Evolutionary conservation across 1,284 basidiomycete genomes (phyloP), one percentile per base, ranked within the genome.

Genomic region (Anthracocystis walkeri): DNA sequence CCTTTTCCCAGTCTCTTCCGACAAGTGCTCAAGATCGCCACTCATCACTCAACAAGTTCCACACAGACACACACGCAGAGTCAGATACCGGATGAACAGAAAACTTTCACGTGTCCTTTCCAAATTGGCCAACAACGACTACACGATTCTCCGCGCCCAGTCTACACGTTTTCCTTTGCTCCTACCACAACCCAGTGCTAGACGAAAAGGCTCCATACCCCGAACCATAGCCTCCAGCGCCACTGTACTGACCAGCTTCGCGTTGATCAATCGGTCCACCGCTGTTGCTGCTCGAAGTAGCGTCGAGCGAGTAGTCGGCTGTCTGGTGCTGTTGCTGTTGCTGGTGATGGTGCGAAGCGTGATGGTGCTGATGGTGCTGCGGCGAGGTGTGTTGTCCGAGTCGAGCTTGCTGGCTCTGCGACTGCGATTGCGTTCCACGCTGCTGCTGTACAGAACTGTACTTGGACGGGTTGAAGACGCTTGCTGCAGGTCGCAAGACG

Each of bases 381-480:
- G 40, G 52, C 27, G 52, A 50, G 21, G 29, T 38, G 31, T 61
- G 65, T 18, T 50, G 51, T 27, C 45, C 25, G 7, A 44, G 44
- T 41, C 58, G 46, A 14, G 50, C 48, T 18, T 60, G 59, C 56
- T 69, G 65, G 53, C 53, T 44, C 25, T 54, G 64, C 21, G 44
- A 25, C 52, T 69, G 65, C 59, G 58, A 31, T 35, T 55, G 64
- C n/a, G 44, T 14, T 21, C 46, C 40, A 7, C 60, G 71, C 58
- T 61, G 63, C 49, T 58, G 64, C 40, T 49, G 56, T 18, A 38
- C 49, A 38, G 53, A 20, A 16, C 53, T 45, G 50, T 68, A 71
- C 54, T 71, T 65, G 21, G 58, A 54, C 27, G 72, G 73, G 18
- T 65, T 67, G 35, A 71, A 71, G 1, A 67, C 73, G 46, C 66